Evolutionary conservation across 2,329 filamentous ascomycete species (phyloP).

Genomic region (Hypoxylon sp.): DNA sequence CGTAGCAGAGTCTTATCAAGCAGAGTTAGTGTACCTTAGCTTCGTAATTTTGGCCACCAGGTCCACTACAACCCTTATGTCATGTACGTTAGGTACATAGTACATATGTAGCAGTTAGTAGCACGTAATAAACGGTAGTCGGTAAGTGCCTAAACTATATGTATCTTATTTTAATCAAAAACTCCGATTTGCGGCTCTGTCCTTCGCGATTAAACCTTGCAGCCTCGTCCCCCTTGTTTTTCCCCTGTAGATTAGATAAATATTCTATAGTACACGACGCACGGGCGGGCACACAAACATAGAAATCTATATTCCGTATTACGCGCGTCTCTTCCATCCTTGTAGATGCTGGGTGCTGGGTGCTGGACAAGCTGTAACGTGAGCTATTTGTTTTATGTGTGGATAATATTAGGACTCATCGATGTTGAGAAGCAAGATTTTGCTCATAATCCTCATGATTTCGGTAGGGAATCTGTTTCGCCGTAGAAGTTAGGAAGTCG

Average conservation of each 20-base stretch:
- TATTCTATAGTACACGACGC: constrained; percentile 30
- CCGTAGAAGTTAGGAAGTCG: constrained; percentile 8
- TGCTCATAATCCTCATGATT: constrained; percentile 16
- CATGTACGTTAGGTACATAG: background rate
- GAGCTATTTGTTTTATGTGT: background rate
- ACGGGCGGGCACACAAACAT: constrained; percentile 17
- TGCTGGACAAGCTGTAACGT: constrained; percentile 12
- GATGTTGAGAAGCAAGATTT: constrained; percentile 24
- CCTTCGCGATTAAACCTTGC: constrained; percentile 31
- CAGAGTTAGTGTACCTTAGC: too few relatives aligned
- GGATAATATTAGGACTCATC: constrained; percentile 22
- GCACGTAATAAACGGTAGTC: constrained; percentile 14
- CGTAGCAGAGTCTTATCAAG: constrained; percentile 6
- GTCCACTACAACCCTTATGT: background rate
- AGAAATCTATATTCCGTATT: constrained; percentile 13
- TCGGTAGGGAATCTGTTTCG: constrained; percentile 1
- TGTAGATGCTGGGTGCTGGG: background rate
- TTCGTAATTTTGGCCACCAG: constrained; percentile 6
- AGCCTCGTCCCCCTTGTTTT: constrained; percentile 35
- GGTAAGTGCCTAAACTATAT: constrained; percentile 5
- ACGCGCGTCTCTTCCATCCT: constrained; percentile 15
- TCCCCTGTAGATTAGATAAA: constrained; percentile 24
- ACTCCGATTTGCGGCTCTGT: constrained; percentile 43
- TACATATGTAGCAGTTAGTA: background rate
- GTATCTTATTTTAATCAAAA: constrained; percentile 19